Percentiles rank a stretch among this genome's conserved stretches.
phyloP scores from a whole-genome alignment of 306 rosid genomes.

The Pterocarpus macrocarpus region DNA sequence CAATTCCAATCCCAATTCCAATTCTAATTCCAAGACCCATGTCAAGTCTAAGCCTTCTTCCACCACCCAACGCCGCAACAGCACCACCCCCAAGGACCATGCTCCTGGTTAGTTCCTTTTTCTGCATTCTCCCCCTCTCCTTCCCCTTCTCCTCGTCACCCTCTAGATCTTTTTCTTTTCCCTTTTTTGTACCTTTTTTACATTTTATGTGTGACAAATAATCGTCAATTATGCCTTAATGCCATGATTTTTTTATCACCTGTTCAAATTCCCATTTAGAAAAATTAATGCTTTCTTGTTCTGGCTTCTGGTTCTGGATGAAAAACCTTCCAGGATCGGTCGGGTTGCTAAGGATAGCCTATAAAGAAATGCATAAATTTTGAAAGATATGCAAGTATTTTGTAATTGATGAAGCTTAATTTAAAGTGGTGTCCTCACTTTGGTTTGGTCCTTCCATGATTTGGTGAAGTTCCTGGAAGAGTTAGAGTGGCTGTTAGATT shows the following conservation, averaged over 20 bases:
- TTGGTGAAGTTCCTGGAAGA: constrained; percentile 89
- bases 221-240: constrained; percentile 19
- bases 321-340: constrained; percentile 20
- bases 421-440: constrained; percentile 15
- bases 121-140: constrained; percentile 18
- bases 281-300: constrained; percentile 13
- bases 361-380: not conserved
- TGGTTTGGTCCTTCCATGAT: constrained; percentile 45
- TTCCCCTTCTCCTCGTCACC: not conserved
- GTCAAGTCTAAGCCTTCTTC: constrained; percentile 75
- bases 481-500: constrained; percentile 96
- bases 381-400: not conserved
- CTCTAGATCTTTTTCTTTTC: constrained; percentile 24
- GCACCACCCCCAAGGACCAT: constrained; percentile 74
- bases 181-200: not conserved
- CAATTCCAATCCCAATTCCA: not conserved
- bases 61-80: constrained; percentile 78
- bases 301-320: constrained; percentile 11
- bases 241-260: not conserved
- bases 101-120: constrained; percentile 63
- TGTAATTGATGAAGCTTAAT: constrained; percentile 16
- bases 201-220: constrained; percentile 7
- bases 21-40: constrained; percentile 4
- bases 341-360: constrained; percentile 8
- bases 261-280: constrained; percentile 34